Evolutionary conservation across 2,329 filamentous ascomycete species (phyloP), one percentile per base, ranked within the genome.

Genomic region (Blastomyces parvus): DNA sequence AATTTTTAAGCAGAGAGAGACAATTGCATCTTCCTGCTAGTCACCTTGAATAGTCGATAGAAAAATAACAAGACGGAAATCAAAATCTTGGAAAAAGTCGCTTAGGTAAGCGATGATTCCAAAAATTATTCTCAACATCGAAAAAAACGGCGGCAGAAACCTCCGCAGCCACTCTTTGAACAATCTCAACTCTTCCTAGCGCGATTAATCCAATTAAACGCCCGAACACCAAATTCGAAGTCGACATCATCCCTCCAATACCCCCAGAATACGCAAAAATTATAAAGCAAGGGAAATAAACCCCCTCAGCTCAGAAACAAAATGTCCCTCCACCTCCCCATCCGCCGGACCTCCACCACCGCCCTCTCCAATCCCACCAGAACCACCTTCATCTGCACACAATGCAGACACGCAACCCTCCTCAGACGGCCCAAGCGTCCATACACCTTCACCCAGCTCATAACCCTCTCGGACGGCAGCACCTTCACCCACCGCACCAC

Each of bases 361-460:
- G 36, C 52, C 62, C 50, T 19, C 36, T 57, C 57, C 62, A 62
- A 59, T 62, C 61, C 27, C 66, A 55, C 74, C 69, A 74, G 73
- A 68, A 70, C 62, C 36, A 78, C 77, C 59, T 79, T 76, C 69
- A 72, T 79, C 69, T 79, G 76, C 76, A 78, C 77, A 59, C 88
- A 92, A 79, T 81, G 86, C 73, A 88, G 91, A 65, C 86, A 91
- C 74, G 94, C 94, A 61, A 91, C 89, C 30, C 88, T 96, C 67
- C 85, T 97, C 73, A 84, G 84, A 66, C 90, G 94, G 19, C 91
- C 91, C n/a, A 89, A 91, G 72, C 86, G 92, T 6, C 93, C 94
- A 52, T 97, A 97, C 82, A 90, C 88, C 69, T 97, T 97, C 82
- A 97, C 93, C n/a, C 94, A 99, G 79, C 84, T 99, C 65, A 83